Evolutionary conservation across 2,329 filamentous ascomycete species (phyloP), one percentile per base, ranked within the genome.

Genomic region (Fusarium sp.): DNA sequence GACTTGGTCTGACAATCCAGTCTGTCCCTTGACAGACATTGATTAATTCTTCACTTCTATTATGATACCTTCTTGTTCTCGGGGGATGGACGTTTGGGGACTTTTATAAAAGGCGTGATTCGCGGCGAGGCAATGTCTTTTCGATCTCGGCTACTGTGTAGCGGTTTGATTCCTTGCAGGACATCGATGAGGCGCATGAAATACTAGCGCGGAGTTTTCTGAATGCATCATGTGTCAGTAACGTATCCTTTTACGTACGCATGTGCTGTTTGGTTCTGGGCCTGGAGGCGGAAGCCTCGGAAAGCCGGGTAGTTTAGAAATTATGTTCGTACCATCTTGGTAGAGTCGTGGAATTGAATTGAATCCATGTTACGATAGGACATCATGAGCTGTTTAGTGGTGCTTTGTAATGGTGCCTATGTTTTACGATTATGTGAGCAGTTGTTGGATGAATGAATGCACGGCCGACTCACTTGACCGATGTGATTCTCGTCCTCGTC

Each of bases 71-170:
- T 52, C 61, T 47, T 65, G 2, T 69, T 66, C 61, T 69, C 20
- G 9, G 76, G 76, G 67, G 75, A 76, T 18, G 74, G 74, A 70
- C 46, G 76, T 59, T 77, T 76, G 76, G 62, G 47, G 74, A 70
- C 47, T 51, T 61, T 72, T 55, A 52, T 23, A 31, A 61, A 54
- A 41, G 52, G 55, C 29, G 60, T 42, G 47, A 45, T 64, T 62
- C 51, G 47, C 63, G 53, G 66, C 55, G 51, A 54, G 52, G 53
- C 58, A 49, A 58, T 33, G 11, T 52, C 52, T 39, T 69, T 67
- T 67, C 51, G 52, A 66, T 39, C 52, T 56, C 46, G 52, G 63
- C 66, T 71, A 65, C 72, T 60, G 63, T 23, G 62, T 72, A 53
- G 70, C 57, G 49, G 20, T 63, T 63, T 62, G 59, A 56, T 71